These are phyloP conservation scores for Xylogone sp. DNA, from an alignment of 2,329 filamentous ascomycete genomes.

Conservation along the genomic window DNA sequence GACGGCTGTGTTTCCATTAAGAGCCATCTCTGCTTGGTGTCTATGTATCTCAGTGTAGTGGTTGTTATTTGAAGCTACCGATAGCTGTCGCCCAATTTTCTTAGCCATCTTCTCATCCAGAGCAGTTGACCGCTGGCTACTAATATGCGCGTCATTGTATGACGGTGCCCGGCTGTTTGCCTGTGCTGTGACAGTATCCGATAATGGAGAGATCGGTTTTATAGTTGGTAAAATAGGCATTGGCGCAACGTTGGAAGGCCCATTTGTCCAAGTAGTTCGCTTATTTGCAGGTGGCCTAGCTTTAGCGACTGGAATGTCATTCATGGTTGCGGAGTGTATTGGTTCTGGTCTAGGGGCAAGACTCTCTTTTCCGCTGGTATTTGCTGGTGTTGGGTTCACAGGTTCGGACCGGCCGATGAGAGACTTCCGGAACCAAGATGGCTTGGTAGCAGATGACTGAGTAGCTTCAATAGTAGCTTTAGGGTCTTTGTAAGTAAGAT, in stretches of 20 bases:
- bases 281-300: constrained; percentile 59
- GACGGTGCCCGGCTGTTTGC: constrained; percentile 63
- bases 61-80: constrained; percentile 86
- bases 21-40: constrained; percentile 84
- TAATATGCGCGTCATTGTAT: constrained; percentile 45
- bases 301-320: constrained; percentile 40
- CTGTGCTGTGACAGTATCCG: constrained; percentile 86
- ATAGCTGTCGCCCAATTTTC: constrained; percentile 94
- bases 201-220: constrained; percentile 91
- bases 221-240: constrained; percentile 97
- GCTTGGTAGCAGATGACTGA: constrained; percentile 68
- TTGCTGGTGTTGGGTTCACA: constrained; percentile 53
- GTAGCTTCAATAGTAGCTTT: constrained; percentile 58
- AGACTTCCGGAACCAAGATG: constrained; percentile 96
- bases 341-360: constrained; percentile 41
- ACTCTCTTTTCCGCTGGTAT: constrained; percentile 43
- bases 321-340: constrained; percentile 33
- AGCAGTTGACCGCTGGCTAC: constrained; percentile 31
- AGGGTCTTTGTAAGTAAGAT: constrained; percentile 62
- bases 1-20: constrained; percentile 76
- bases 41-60: constrained; percentile 88
- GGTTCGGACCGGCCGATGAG: constrained; percentile 77
- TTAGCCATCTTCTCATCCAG: constrained; percentile 67
- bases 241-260: constrained; percentile 73
- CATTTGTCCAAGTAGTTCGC: constrained; percentile 90